Evolutionary conservation across 2,329 filamentous ascomycete genomes (phyloP).

Genomic region (Penicillium brevicompactum): DNA sequence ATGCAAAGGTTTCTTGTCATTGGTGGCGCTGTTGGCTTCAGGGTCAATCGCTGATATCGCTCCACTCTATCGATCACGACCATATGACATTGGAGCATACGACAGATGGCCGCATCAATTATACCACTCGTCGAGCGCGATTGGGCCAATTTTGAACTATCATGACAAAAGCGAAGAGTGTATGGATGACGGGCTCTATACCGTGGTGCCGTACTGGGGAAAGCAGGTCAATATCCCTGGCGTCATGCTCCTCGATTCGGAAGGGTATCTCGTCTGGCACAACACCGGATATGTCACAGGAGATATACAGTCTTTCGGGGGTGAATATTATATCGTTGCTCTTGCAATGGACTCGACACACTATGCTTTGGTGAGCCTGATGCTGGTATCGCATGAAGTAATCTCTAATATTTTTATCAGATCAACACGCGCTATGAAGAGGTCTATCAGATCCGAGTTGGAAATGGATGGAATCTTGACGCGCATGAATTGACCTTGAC

Average conservation of each 20-base stretch:
- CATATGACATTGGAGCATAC: conserved; percentile 1
- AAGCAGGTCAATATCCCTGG: conserved; percentile 15
- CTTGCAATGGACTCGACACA: conserved; percentile 27
- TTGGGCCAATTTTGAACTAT: not conserved
- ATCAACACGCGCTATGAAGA: conserved; percentile 20
- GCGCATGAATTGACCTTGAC: conserved; percentile 39
- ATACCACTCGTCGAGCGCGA: not conserved
- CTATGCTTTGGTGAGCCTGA: conserved; percentile 28
- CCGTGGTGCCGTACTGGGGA: not conserved
- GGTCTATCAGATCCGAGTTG: conserved; percentile 24
- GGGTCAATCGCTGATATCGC: not conserved
- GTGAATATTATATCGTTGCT: conserved; percentile 25
- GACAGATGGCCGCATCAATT: conserved; percentile 3
- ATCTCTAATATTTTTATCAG: conserved; percentile 3
- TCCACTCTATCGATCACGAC: conserved; percentile 1
- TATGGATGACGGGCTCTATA: not conserved
- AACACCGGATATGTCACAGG: conserved; percentile 20
- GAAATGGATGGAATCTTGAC: conserved; percentile 27
- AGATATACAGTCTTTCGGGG: conserved; percentile 29
- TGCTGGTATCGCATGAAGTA: not conserved
- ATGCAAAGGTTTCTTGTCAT: not conserved
- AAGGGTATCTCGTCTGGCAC: conserved; percentile 32
- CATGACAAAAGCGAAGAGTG: not conserved
- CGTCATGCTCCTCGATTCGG: conserved; percentile 30
- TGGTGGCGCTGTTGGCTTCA: not conserved